phyloP scores from a whole-genome alignment of 768 basidiomycete species.

The Aureoboletus auriporus region DNA sequence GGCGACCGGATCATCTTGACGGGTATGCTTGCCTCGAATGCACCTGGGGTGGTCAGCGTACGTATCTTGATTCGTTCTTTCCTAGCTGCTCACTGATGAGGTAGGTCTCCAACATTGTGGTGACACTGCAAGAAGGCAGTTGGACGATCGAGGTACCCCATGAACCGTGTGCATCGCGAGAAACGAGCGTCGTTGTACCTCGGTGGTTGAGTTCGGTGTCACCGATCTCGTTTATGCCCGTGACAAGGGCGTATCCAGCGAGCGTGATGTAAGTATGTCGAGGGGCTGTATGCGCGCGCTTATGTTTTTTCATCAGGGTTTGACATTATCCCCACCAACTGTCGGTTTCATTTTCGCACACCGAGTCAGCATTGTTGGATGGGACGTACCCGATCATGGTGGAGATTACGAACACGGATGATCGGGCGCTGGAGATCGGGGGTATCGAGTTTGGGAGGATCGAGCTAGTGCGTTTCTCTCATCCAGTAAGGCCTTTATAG shows the following conservation, averaged over 20 bases:
- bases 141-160: constrained; percentile 76
- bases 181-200: too few relatives aligned
- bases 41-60: constrained; percentile 54
- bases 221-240: too few relatives aligned
- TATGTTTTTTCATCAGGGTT: constrained; percentile 51
- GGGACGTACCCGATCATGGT: too few relatives aligned
- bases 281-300: constrained; percentile 71
- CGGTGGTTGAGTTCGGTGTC: too few relatives aligned
- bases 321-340: constrained; percentile 68
- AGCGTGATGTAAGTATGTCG: too few relatives aligned
- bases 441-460: too few relatives aligned
- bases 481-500: too few relatives aligned
- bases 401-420: too few relatives aligned
- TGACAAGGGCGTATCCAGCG: too few relatives aligned
- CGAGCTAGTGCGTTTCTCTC: too few relatives aligned
- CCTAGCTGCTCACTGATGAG: not conserved
- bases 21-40: constrained; percentile 53
- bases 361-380: too few relatives aligned
- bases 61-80: constrained; percentile 13
- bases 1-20: constrained; percentile 53
- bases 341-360: constrained; percentile 58
- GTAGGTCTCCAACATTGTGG: constrained; percentile 40
- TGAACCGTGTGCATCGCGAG: constrained; percentile 52
- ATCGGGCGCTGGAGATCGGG: constrained; percentile 25
- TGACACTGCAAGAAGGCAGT: constrained; percentile 55